Base-by-base conservation (phyloP, 2,329 filamentous ascomycete genomes). In the Rachicladosporium sp. region DNA sequence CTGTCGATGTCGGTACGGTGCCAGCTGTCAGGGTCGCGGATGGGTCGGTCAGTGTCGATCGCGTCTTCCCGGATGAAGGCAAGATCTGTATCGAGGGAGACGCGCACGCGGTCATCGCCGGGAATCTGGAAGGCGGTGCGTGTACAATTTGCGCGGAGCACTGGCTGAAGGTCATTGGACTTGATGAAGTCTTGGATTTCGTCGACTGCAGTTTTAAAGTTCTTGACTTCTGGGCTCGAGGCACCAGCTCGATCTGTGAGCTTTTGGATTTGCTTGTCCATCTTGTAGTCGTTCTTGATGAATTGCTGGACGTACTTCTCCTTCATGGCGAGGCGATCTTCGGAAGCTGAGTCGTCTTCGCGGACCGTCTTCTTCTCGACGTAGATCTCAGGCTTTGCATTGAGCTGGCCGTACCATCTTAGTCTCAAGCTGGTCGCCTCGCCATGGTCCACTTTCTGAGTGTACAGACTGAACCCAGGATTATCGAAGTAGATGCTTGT, bases 401-500 rank as follows among this genome's bases (percentile, higher is more conserved):
- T 75, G 36, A 98, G 68, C 52, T 89, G 82, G 3, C 89, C 89
- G 51, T 88, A 93, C 91, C 91, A 98, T 31, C 91, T 74, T 44
- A 96, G 69, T 6, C 91, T 78, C 36, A 98, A 63, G 15, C 89
- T 95, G 2, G 82, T 78, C 5, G 86, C 84, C 53, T 87, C 78
- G 1, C 76, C 70, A 46, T 80, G 76, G 44, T 82, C 79, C 13
- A 95, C 78, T 65, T 96, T 96, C 52, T 81, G 75, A 10, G 76
- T 76, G 63, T 96, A 98, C 7, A 96, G 71, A 10, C 82, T 74
- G 60, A 98, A 96, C 48, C 80, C 78, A 31, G 76, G 70, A 57
- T 80, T 93, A 62, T 98, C 91, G 55, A 96, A 94, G 65, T 98
- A 98, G 31, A 98, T 76, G 19, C 89, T 95, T 10, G 88, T 96